Evolutionary conservation across 1,284 basidiomycete genomes (phyloP).

Genomic region (Ganoderma boninense): DNA sequence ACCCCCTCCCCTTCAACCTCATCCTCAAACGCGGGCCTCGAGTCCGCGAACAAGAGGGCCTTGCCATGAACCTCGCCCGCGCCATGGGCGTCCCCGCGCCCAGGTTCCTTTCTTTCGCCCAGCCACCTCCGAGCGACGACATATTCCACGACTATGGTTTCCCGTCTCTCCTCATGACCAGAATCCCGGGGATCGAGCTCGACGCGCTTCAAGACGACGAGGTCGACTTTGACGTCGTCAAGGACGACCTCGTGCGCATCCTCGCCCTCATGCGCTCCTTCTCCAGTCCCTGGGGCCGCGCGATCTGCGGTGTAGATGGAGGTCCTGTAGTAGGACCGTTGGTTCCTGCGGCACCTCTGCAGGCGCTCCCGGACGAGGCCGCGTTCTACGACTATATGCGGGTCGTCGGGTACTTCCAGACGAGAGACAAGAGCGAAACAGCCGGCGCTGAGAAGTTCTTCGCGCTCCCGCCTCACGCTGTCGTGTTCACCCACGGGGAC

Average conservation of each 20-base stretch:
- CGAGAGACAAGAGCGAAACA: neutral
- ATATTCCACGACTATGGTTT: neutral
- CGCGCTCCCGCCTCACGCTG: constrained; percentile 16
- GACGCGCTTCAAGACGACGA: constrained; percentile 3
- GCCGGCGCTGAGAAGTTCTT: constrained; percentile 14
- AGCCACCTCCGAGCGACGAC: neutral
- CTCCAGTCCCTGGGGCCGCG: constrained; percentile 19
- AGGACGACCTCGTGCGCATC: constrained; percentile 13
- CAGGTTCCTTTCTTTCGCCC: constrained; percentile 25
- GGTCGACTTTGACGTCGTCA: constrained; percentile 19
- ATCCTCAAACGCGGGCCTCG: constrained; percentile 16
- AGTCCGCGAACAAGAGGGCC: constrained; percentile 26
- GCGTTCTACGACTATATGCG: constrained; percentile 21
- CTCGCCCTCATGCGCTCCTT: constrained; percentile 23
- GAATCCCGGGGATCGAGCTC: constrained; percentile 12
- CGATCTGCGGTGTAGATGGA: constrained; percentile 26
- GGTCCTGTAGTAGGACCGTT: constrained; percentile 12
- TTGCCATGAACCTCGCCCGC: constrained; percentile 28
- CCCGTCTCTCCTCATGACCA: constrained; percentile 29
- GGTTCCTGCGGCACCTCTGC: constrained; percentile 12
- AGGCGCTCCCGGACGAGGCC: constrained; percentile 11
- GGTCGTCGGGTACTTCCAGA: neutral
- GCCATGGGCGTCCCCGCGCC: constrained; percentile 30
- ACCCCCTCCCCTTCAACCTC: constrained; percentile 20
- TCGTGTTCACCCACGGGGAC: constrained; percentile 15